Percentiles rank a stretch among this genome's conserved stretches.
These are phyloP conservation scores for Tulasnella sp. DNA, from an alignment of 768 basidiomycete genomes.

Conservation along the genomic window DNA sequence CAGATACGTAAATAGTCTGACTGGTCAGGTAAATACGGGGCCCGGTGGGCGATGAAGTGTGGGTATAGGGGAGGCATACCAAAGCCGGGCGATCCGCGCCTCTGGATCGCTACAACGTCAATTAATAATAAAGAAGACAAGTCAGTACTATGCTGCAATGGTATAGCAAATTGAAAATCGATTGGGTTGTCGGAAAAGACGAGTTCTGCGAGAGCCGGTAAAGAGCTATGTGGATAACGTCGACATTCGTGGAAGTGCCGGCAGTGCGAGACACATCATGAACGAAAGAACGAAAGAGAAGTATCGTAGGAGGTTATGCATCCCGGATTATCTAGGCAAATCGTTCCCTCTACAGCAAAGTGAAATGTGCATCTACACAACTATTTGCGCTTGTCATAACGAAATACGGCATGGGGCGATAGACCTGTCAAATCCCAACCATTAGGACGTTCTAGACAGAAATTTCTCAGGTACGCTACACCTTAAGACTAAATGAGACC, in stretches of 20 bases:
- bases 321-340: not conserved
- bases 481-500: not conserved
- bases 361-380: not conserved
- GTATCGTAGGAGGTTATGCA: not conserved
- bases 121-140: no score
- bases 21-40: no score
- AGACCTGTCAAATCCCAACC: not conserved
- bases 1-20: no score
- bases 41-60: no score
- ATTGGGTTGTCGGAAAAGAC: not conserved
- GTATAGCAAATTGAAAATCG: no score
- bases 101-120: not conserved
- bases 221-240: not conserved
- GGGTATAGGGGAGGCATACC: not conserved
- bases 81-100: not conserved
- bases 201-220: not conserved
- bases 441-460: not conserved
- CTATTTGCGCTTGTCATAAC: not conserved
- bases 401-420: not conserved
- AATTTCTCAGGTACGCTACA: not conserved
- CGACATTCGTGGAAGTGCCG: not conserved
- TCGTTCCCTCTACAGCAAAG: not conserved
- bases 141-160: no score
- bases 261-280: not conserved
- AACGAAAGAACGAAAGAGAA: not conserved